Conservation (phyloP, 2,329 filamentous ascomycete genomes). For the Phialocephala sp. region DNA sequence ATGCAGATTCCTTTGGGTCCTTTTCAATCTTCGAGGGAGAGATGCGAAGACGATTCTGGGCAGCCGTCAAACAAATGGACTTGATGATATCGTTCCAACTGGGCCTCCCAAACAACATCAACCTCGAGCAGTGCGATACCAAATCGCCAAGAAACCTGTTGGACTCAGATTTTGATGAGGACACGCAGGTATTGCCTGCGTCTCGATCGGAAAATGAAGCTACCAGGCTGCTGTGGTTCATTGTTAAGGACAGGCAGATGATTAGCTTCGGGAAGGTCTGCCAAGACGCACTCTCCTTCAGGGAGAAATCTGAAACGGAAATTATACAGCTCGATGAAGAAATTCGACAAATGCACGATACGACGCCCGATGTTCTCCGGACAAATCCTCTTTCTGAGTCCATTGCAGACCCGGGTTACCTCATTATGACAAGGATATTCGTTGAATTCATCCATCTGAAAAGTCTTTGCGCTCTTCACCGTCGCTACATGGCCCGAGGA, state of each 20-base stretch:
- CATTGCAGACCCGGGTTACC: conserved; percentile 32
- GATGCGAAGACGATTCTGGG: conserved; percentile 41
- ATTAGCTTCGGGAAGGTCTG: conserved; percentile 40
- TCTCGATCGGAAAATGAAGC: conserved; percentile 36
- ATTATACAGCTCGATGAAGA: conserved; percentile 34
- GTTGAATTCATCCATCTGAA: conserved; percentile 39
- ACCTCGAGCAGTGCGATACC: conserved; percentile 34
- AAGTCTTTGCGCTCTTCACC: conserved; percentile 40
- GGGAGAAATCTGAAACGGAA: conserved; percentile 31
- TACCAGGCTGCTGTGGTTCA: conserved; percentile 41
- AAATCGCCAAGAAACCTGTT: conserved; percentile 38
- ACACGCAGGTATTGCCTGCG: conserved; percentile 32
- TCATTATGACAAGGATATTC: conserved; percentile 36
- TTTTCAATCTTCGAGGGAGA: conserved; percentile 39
- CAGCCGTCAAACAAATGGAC: conserved; percentile 37
- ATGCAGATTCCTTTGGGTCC: conserved; percentile 30
- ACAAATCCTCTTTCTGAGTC: conserved; percentile 35
- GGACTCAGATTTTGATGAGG: conserved; percentile 40
- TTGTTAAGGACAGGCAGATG: conserved; percentile 42
- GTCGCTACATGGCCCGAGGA: conserved; percentile 37
- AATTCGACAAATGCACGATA: conserved; percentile 32
- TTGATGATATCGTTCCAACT: conserved; percentile 41
- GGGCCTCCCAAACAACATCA: conserved; percentile 40
- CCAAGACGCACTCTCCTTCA: conserved; percentile 40
- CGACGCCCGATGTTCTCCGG: conserved; percentile 29